Evolutionary conservation across 495 filamentous ascomycete genomes (phyloP), one percentile per base, ranked within the genome.

Genomic region (Xylaria flabelliformis): DNA sequence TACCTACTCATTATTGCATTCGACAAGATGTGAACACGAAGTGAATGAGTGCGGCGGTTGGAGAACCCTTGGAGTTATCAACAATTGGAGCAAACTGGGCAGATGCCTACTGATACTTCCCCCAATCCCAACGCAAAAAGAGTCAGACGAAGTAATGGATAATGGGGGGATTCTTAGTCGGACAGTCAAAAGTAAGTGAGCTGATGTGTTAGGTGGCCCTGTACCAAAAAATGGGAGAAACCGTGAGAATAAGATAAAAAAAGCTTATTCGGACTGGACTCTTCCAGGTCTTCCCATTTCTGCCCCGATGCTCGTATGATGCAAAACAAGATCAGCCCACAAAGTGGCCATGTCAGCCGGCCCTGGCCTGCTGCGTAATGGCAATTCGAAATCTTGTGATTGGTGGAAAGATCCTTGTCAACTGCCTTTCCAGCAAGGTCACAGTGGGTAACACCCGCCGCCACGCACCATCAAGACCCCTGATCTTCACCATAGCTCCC

Each of bases 341-440:
- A 67, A 29, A 67, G 50, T 67, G 65, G 65, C 46, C n/a, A 48
- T 67, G 65, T 67, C 65, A 67, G 65, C 44, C 64, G 64, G 64
- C 29, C 64, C 32, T 39, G 15, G 44, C 15, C 62, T 71, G 69
- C 69, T 71, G 69, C 69, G 69, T 71, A 71, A 71, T 71, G 61
- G 48, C 24, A 71, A 58, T 65, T 71, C 3, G 4, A 1, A 0
- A 24, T 0, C 32, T 2, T 2, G 34, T 63, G 7, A 50, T 71
- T 71, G 69, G 69, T 41, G 36, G 24, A 15, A 36, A 0, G 1
- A 10, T 10, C 69, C 69, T 36, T 44, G 58, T 36, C 50, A 2
- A 21, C 21, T 58, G 21, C 67, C 42, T 0, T 48, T 69, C 24
- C 17, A 69, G 67, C 55, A 48, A 69, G 61, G 53, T 62, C 34